Base-by-base conservation (phyloP, 2,329 filamentous ascomycete species). In the Fusarium sp. region DNA sequence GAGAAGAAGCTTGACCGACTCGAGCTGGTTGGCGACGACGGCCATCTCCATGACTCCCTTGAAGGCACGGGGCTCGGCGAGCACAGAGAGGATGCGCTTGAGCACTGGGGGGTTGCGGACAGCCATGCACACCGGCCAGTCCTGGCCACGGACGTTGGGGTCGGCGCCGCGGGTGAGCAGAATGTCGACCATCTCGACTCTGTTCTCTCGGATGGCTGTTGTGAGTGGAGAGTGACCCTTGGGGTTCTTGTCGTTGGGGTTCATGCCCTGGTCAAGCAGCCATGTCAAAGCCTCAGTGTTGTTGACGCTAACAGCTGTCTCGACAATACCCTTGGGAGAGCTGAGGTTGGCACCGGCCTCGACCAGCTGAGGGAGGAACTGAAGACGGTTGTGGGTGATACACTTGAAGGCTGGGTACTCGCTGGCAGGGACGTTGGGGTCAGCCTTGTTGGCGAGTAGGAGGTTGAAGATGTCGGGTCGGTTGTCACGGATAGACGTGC, bases 101-200 rank as follows among this genome's bases (percentile, higher is more conserved):
- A 91, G 81, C 39, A 91, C 83, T 0, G 74, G 72, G 0, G 89
- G 88, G 32, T 85, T 82, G 58, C 80, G 81, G 45, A 90, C 87
- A 0, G 88, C 87, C 84, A 91, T 87, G 72, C 84, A 88, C 10
- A 91, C 80, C 0, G 89, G 89, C 88, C 88, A 91, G 70, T 91
- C 87, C 67, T 89, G 80, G 31, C 88, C 88, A 12, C 88, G 81
- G 15, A 88, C 76, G 51, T 84, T 83, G 5, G 87, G 85, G 58
- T 89, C 85, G 0, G 86, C 87, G 10, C 87, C 87, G 26, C 84
- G 80, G 4, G 77, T 73, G 7, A 89, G 78, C 2, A 90, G 79
- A 10, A 83, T 72, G 35, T 88, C 84, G 22, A 90, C 81, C 65
- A 89, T 78, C 6, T 89, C 86, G 24, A 79, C 70, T 3, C 82